phyloP scores from a whole-genome alignment of 345 rosid genomes.

The Ceriops tagal region DNA sequence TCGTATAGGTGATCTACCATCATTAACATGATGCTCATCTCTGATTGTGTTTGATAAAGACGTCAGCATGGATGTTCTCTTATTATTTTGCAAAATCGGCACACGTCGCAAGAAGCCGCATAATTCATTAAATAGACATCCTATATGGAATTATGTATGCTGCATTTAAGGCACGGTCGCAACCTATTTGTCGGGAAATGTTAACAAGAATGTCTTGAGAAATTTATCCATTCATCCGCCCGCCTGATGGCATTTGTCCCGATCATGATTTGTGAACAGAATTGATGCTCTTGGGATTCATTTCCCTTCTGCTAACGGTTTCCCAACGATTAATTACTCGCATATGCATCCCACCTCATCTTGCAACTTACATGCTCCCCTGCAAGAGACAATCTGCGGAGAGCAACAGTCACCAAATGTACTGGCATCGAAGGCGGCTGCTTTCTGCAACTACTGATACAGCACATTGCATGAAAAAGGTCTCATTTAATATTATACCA shows the following conservation, averaged over 20 bases:
- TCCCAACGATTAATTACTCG: constrained; percentile 49
- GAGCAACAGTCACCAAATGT: constrained; percentile 21
- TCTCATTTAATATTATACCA: too few relatives aligned
- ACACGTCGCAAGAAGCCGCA: too few relatives aligned
- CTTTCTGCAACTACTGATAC: constrained; percentile 29
- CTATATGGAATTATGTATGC: too few relatives aligned
- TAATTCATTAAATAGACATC: too few relatives aligned
- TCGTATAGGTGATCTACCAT: too few relatives aligned
- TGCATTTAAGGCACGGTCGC: too few relatives aligned
- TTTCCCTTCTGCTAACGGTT: constrained; percentile 71
- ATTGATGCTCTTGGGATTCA: constrained; percentile 91
- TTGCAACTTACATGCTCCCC: constrained; percentile 63
- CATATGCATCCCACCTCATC: constrained; percentile 54
- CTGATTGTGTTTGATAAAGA: too few relatives aligned
- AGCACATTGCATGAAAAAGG: constrained; percentile 34
- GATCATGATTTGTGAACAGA: constrained; percentile 43
- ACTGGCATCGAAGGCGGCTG: constrained; percentile 37
- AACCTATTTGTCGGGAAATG: too few relatives aligned
- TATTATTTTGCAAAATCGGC: too few relatives aligned
- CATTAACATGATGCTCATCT: too few relatives aligned
- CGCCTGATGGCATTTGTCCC: constrained; percentile 21
- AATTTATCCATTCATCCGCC: background rate
- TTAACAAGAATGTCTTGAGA: background rate
- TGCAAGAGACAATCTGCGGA: constrained; percentile 46
- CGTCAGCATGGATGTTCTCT: too few relatives aligned